Conservation (phyloP, 305 asterid genomes). For the Fraxinus greggii region DNA sequence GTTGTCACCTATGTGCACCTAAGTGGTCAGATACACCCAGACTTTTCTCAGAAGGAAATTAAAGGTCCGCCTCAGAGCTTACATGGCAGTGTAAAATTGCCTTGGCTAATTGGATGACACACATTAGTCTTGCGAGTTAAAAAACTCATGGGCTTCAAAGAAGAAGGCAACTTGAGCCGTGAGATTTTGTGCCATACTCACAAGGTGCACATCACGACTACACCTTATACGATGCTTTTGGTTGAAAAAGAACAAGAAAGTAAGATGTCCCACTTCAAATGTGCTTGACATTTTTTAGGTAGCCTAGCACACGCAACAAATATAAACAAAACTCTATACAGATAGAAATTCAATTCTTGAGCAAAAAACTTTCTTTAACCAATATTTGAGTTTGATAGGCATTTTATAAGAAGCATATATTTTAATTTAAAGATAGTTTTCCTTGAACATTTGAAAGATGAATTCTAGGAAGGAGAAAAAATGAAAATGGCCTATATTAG, state of each 20-base stretch:
- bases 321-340: constrained; percentile 2
- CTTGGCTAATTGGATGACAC: neutral
- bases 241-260: neutral
- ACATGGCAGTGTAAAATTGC: neutral
- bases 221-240: neutral
- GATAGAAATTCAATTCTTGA: neutral
- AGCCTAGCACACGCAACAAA: constrained; percentile 1
- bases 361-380: neutral
- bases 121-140: neutral
- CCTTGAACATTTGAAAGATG: neutral
- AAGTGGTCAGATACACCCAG: neutral
- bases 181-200: neutral
- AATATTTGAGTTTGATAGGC: neutral
- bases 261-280: constrained; percentile 8
- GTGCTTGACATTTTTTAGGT: neutral
- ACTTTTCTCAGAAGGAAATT: neutral
- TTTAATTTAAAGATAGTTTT: neutral
- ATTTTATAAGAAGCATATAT: neutral
- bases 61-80: neutral
- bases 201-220: neutral
- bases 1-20: neutral
- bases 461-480: neutral
- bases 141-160: neutral
- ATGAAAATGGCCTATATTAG: neutral
- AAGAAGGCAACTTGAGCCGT: neutral